Evolutionary conservation across 352 stramenopile species (phyloP).

Genomic region (Pythium utonaiense): DNA sequence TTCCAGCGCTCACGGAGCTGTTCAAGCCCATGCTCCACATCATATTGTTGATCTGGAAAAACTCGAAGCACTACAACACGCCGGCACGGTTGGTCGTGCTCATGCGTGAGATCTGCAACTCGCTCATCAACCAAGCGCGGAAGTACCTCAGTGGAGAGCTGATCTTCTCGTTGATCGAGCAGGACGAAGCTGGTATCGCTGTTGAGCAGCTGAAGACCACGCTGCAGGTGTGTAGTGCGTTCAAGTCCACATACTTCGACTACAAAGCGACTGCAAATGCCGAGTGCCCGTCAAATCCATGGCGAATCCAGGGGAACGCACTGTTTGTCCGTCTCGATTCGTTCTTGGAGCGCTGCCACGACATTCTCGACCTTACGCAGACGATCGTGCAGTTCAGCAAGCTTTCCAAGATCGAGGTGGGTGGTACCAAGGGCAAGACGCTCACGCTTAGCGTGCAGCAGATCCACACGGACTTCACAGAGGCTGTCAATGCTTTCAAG

Average conservation of each 20-base stretch:
- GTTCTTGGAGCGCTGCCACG: constrained; percentile 97
- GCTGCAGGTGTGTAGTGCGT: constrained; percentile 92
- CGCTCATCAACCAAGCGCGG: constrained; percentile 91
- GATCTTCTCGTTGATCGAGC: constrained; percentile 96
- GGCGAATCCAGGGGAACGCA: constrained; percentile 97
- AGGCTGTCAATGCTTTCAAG: constrained; percentile 94
- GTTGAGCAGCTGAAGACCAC: constrained; percentile 95
- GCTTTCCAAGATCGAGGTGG: constrained; percentile 96
- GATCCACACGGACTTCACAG: constrained; percentile 95
- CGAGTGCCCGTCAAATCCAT: constrained; percentile 97
- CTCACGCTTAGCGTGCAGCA: constrained; percentile 92
- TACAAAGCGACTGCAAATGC: constrained; percentile 97
- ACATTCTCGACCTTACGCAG: constrained; percentile 97
- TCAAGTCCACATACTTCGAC: constrained; percentile 98
- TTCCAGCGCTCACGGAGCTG: constrained; percentile 87
- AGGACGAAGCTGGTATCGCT: constrained; percentile 92
- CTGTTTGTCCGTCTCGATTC: constrained; percentile 96
- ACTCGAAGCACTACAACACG: constrained; percentile 99
- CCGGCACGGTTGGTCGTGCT: constrained; percentile 94
- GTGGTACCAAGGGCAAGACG: constrained; percentile 96
- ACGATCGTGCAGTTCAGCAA: constrained; percentile 99
- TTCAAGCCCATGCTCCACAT: constrained; percentile 99
- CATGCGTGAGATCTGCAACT: constrained; percentile 98
- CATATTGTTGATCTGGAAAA: constrained; percentile 99
- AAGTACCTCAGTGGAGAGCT: constrained; percentile 94